Base-by-base conservation (phyloP, 2,329 filamentous ascomycete genomes). In the Sporothrix mexicana region DNA sequence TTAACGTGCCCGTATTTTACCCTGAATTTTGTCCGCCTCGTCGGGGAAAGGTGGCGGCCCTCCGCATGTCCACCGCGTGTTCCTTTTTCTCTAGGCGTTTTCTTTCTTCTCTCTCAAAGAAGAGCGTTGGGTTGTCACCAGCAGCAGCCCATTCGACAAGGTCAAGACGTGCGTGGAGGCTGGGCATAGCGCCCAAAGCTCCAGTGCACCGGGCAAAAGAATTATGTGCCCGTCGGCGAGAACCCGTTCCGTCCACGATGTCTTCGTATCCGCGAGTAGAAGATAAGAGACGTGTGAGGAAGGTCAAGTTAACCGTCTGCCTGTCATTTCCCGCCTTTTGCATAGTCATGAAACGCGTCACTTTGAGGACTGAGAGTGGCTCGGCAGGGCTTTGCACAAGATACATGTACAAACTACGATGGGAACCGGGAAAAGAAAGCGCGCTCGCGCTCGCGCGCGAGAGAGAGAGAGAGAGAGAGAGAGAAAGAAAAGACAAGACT, bases 271-370 rank as follows among this genome's bases (percentile, higher is more conserved):
- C 5, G 15, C 15, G 4, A 15, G 55, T 59, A 36, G n/a, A 36
- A 8, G 12, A 1, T 36, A 36, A 36, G 30, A 36, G 7, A 36
- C 25, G 55, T 59, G 17, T 59, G 13, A 13, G 30, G 12, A 4
- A 15, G 55, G 36, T 17, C 9, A 36, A 17, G 25, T 6, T 9
- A 23, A 23, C n/a, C 20, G 59, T 36, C 59, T 43, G 59, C 36
- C 36, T 59, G 55, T 59, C 25, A 25, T 62, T 23, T 15, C 23
- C 64, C 45, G 45, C 7, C 64, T 36, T 36, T 55, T 49, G 43
- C 64, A 67, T 67, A 23, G 45, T 67, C 64, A 67, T 51, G 45
- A 67, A 51, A 67, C 64, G 45, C 64, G 45, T 67, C 64, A 67
- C 64, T n/a, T 36, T 7, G 10, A 0, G 23, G 10, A 30, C 3